These are phyloP conservation scores for Pseudognaphalium luteoalbum DNA, from an alignment of 129 eudicot genomes.

Conservation along the genomic window DNA sequence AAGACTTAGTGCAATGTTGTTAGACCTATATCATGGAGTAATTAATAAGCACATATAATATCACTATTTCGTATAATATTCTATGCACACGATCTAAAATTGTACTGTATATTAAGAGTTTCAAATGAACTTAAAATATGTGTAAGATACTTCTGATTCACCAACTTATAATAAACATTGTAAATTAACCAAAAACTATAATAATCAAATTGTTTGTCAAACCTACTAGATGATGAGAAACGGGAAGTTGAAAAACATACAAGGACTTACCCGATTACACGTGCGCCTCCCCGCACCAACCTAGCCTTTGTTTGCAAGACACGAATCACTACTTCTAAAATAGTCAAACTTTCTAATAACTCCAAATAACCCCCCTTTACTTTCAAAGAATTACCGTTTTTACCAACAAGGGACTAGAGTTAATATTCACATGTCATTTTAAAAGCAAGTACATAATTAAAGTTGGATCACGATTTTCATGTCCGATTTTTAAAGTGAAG, in stretches of 20 bases:
- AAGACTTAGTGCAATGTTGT: too few relatives aligned
- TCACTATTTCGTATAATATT: too few relatives aligned
- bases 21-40: too few relatives aligned
- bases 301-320: conserved; percentile 8
- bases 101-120: too few relatives aligned
- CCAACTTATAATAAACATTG: not conserved
- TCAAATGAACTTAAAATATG: too few relatives aligned
- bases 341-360: not conserved
- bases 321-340: conserved; percentile 7
- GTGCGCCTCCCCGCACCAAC: conserved; percentile 2
- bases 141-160: not conserved
- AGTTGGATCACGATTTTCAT: not conserved
- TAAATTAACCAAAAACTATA: not conserved
- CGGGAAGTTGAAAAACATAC: not conserved
- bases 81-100: too few relatives aligned
- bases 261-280: not conserved
- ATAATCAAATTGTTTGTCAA: not conserved
- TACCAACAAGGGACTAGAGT: not conserved
- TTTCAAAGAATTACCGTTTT: not conserved
- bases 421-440: not conserved
- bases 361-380: not conserved
- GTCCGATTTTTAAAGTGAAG: not conserved
- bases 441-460: not conserved
- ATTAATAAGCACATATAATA: too few relatives aligned
- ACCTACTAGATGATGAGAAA: conserved; percentile 19